Conservation (phyloP, 2,329 filamentous ascomycete genomes). For the Gremmenia infestans region DNA sequence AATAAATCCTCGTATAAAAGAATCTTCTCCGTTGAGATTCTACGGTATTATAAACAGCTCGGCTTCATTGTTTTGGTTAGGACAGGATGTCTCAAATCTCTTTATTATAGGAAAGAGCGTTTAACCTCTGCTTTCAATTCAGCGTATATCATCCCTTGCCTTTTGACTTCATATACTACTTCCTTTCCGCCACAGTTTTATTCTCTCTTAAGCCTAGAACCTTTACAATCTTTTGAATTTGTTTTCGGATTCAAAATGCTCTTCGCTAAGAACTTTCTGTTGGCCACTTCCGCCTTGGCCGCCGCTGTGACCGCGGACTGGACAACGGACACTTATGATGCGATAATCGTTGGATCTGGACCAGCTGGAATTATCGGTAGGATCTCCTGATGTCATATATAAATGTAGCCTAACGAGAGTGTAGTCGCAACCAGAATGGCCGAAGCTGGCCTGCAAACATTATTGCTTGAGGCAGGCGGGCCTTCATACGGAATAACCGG, state of each 20-base stretch:
- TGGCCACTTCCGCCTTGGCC: not conserved
- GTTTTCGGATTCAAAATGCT: not conserved
- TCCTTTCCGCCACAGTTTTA: too few species aligned
- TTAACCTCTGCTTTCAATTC: too few species aligned
- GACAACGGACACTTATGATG: slow-evolving; percentile 28
- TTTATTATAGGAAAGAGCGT: too few species aligned
- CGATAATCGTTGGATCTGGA: slow-evolving; percentile 45
- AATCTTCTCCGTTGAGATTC: too few species aligned
- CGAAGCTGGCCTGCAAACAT: slow-evolving; percentile 46
- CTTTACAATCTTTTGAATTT: too few species aligned
- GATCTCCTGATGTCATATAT: not conserved
- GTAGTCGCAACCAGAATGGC: slow-evolving; percentile 42
- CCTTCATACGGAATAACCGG: slow-evolving; percentile 45
- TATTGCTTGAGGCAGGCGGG: slow-evolving; percentile 48
- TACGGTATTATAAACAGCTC: too few species aligned
- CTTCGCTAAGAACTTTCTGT: not conserved
- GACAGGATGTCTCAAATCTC: too few species aligned
- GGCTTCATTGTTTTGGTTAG: too few species aligned
- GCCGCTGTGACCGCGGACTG: slow-evolving; percentile 15
- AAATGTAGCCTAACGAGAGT: not conserved
- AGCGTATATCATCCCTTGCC: too few species aligned
- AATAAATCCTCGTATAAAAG: too few species aligned
- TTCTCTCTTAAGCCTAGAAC: too few species aligned
- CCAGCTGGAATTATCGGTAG: slow-evolving; percentile 45
- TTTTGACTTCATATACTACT: too few species aligned